Evolutionary conservation across 768 basidiomycete species (phyloP), one percentile per base, ranked within the genome.

Genomic region (Leccinum imitatum): DNA sequence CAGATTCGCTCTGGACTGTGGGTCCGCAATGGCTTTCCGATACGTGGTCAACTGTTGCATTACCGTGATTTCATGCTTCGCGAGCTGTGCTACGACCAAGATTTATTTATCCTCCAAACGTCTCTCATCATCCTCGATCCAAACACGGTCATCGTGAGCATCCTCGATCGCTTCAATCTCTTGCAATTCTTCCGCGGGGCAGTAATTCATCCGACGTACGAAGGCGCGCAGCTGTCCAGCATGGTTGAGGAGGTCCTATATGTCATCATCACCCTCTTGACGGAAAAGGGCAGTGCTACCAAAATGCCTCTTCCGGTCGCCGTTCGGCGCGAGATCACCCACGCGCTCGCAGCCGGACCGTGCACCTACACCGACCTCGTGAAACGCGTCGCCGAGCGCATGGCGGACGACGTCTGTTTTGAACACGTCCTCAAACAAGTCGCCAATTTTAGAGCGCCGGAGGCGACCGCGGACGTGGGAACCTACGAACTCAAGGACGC

Each of bases 21-120:
- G 97, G 95, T 97, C 8, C 90, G 96, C 56, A 99, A 99, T 66
- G 97, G 97, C 4, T 92, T 95, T 68, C 90, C 90, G 15, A 95
- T 98, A 65, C 89, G 96, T 1, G 94, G 95, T 0, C 97, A 98
- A 72, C 80, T 95, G 4, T 82, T 95, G 55, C 96, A 98, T 71
- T 99, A 99, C 72, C 89, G 95, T 27, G 96, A 98, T 71, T 94
- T 93, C 73, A 90, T 91, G 84, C 85, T 98, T 25, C 89, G 96
- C 19, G 97, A 99, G 72, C 81, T 94, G 6, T 97, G 96, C 68
- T 95, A 96, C 70, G 97, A 99, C 72, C 95, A 98, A 72, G 97
- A 94, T 64, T 79, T 97, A 17, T 95, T 88, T 79, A 84, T 96
- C 60, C 81, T 98, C 3, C 95, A 98, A 75, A 86, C 88, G 0